Base-by-base conservation (phyloP, 805 yeast genomes). In the Myxozyma vanderwaltii region DNA sequence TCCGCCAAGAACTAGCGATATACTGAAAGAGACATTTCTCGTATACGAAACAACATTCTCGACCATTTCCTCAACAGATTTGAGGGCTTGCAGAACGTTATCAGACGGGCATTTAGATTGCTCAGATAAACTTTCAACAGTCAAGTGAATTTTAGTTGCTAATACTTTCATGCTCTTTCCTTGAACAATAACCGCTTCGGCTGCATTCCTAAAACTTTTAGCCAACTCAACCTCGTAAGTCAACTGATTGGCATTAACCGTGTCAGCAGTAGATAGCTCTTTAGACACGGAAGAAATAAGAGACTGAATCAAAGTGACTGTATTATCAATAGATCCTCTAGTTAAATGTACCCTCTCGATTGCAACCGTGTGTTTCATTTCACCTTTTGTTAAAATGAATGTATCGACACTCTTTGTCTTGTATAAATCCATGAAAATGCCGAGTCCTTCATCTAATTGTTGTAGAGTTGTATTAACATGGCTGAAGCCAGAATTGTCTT, bases 211-310 rank as follows among this genome's bases (percentile, higher is more conserved):
- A 19, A 56, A 56, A 23, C 55, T 56, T 17, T 19, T 13, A 1
- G 39, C 46, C 23, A 56, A 31, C n/a, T 56, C 56, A n/a, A 15
- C 53, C 43, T 56, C 60, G 24, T 56, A 45, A 2, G 51, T 23
- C 19, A 15, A n/a, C 6, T 19, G 10, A 5, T 15, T 41, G 12
- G 36, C n/a, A n/a, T 35, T 19, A 13, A 21, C 29, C 12, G 29
- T 23, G 15, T 31, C 51, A 3, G 24, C 33, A 24, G 31, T n/a
- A 24, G 35, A 24, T 23, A 40, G 24, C 13, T 24, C 39, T 6
- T 29, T 12, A 13, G 36, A 21, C 5, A 29, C 39, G 17, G 21
- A 17, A 24, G 51, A 46, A 8, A 41, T 19, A n/a, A 33, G 12
- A 21, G 8, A 17, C 19, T 21, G 19, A 31, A 29, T 26, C 17